Evolutionary conservation across 805 yeast species (phyloP).

Genomic region (Wickerhamiella brachini): DNA sequence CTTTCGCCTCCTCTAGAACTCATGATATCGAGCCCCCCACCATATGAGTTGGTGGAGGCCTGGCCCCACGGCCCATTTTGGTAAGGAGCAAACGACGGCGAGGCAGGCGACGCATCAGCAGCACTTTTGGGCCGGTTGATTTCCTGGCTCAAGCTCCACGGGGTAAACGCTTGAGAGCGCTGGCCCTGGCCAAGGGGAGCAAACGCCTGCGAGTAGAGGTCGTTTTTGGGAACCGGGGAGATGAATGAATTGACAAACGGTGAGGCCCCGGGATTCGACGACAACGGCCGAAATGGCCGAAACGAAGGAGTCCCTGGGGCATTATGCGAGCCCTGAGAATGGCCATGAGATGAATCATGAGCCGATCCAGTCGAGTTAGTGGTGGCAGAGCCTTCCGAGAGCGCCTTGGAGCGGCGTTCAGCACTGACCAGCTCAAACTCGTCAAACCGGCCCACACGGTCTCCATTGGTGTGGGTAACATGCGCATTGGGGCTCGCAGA

Average conservation of each 20-base stretch:
- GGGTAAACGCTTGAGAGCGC: slow-evolving; percentile 13
- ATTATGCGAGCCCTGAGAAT: background rate
- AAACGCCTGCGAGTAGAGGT: slow-evolving; percentile 17
- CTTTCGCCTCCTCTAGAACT: background rate
- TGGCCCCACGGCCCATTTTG: slow-evolving; percentile 1
- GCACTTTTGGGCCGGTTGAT: slow-evolving; percentile 20
- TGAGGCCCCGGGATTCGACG: slow-evolving; percentile 3
- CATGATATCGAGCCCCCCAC: background rate
- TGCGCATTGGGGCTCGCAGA: background rate
- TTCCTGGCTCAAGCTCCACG: slow-evolving; percentile 16
- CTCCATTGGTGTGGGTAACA: background rate
- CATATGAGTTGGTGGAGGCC: background rate
- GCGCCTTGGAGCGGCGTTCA: background rate
- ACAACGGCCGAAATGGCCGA: background rate
- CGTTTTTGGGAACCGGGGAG: slow-evolving; percentile 5
- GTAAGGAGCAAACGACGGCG: background rate
- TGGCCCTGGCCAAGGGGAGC: slow-evolving; percentile 10
- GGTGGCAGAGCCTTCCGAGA: background rate
- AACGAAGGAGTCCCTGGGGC: background rate
- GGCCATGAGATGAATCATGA: background rate
- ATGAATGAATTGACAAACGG: slow-evolving; percentile 7
- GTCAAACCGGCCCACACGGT: background rate
- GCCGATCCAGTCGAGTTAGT: background rate
- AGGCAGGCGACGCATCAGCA: slow-evolving; percentile 7
- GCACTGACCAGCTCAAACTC: background rate